These are phyloP conservation scores for Mycogone perniciosa DNA, from an alignment of 2,329 filamentous ascomycete species.

Conservation along the genomic window DNA sequence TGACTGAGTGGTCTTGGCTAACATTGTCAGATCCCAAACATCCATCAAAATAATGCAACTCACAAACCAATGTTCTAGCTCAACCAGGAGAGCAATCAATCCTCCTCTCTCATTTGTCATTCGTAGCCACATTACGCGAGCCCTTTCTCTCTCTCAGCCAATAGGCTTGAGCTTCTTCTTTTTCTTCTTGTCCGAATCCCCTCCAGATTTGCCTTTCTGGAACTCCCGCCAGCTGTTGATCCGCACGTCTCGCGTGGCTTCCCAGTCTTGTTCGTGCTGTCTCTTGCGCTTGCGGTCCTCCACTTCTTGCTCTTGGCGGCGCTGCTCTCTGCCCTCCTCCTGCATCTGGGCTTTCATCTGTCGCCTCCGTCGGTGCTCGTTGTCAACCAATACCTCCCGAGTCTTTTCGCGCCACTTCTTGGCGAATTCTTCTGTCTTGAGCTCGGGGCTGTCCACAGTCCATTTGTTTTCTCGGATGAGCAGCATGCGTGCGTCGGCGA, in stretches of 20 bases:
- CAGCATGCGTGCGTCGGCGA: slow-evolving; percentile 91
- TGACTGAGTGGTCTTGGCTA: slow-evolving; percentile 3
- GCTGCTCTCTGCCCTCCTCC: slow-evolving; percentile 87
- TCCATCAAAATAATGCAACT: slow-evolving; percentile 25
- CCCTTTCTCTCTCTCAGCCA: slow-evolving; percentile 30
- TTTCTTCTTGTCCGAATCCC: slow-evolving; percentile 50
- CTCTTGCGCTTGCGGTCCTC: slow-evolving; percentile 78
- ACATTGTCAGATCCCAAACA: slow-evolving; percentile 26
- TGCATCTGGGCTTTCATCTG: slow-evolving; percentile 93
- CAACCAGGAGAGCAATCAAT: not conserved
- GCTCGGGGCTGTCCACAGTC: slow-evolving; percentile 80
- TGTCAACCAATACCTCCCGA: slow-evolving; percentile 83
- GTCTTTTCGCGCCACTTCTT: slow-evolving; percentile 86
- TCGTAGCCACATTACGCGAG: not conserved
- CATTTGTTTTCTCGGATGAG: slow-evolving; percentile 92
- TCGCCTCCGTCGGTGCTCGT: slow-evolving; percentile 75
- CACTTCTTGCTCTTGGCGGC: slow-evolving; percentile 76
- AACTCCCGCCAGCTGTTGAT: slow-evolving; percentile 95
- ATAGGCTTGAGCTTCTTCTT: slow-evolving; percentile 66
- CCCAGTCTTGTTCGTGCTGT: slow-evolving; percentile 93
- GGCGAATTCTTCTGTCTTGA: slow-evolving; percentile 76
- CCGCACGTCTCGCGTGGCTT: slow-evolving; percentile 80
- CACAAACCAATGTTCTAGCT: slow-evolving; percentile 19
- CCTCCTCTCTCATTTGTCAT: not conserved
- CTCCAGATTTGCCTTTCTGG: slow-evolving; percentile 62